Evolutionary conservation across 1,139 yeast species (phyloP), one percentile per base, ranked within the genome.

Genomic region (Pneumocystis jirovecii): DNA sequence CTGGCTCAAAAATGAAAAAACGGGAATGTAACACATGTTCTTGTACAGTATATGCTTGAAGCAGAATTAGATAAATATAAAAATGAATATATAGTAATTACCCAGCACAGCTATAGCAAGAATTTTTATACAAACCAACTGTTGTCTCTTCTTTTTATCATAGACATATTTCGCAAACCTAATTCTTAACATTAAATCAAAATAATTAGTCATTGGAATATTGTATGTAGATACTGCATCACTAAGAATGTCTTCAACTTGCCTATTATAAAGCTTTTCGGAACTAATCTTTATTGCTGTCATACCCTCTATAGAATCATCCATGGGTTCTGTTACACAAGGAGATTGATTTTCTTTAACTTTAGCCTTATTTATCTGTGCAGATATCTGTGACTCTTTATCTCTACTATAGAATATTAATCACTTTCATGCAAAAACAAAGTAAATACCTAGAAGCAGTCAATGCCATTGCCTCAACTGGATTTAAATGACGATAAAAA

Each of bases 1-100:
- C 84, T 7, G 96, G 95, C 70, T 88, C 91, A 1, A 85, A 79
- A 68, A 87, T 90, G 70, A 89, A 84, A 29, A 90, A 78, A 65
- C 83, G 80, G 12, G 88, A 80, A 61, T 69, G 70, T 6, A 69
- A 31, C 25, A 65, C 65, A 50, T 62, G 62, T 56, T 69, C 71
- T 8, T 66, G 65, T 21, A 64, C 68, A 12, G 66, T 42, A 64
- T 68, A 69, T 12, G 70, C 67, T 40, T 37, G 66, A 8, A 12
- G 25, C 7, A 25, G 34, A 8, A 42, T 60, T 42, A 60, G 61
- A 39, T 12, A 60, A 37, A 31, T 21, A 42, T 1, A 39, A 2
- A 60, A 29, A 39, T 12, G n/a, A n/a, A 39, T 3, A 21, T 31
- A 29, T 25, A 5, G 64, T 83, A 77, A 69, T 85, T 81, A 0